These are phyloP conservation scores for Phaeolepiota aurea DNA, from an alignment of 768 basidiomycete species.

Conservation along the genomic window DNA sequence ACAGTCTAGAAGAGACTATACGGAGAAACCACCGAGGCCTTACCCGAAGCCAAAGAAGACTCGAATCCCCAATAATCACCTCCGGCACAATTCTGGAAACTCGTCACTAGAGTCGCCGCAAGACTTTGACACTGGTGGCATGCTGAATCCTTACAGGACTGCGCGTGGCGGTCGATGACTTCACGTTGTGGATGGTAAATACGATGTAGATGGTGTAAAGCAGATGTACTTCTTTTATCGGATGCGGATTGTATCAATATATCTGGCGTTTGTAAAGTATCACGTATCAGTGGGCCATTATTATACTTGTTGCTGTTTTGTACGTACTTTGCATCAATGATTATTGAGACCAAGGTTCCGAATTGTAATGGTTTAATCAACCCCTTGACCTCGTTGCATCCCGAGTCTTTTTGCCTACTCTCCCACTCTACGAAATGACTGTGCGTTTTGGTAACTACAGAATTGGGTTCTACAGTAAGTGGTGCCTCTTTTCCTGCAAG, in stretches of 20 bases:
- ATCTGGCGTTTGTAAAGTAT: not conserved
- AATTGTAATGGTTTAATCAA: no score
- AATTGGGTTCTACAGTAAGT: conserved; percentile 42
- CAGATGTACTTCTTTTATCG: not conserved
- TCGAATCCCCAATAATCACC: not conserved
- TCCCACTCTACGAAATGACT: no score
- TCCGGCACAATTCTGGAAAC: conserved; percentile 23
- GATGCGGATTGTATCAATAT: not conserved
- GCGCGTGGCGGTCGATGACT: conserved; percentile 13
- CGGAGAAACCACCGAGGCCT: conserved; percentile 17
- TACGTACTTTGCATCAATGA: no score
- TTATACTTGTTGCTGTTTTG: no score
- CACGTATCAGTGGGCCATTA: not conserved
- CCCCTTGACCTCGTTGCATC: no score
- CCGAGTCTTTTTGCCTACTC: no score
- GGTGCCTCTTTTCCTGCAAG: conserved; percentile 5
- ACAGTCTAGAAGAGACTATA: conserved; percentile 1
- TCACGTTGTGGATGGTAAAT: not conserved
- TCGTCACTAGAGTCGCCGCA: conserved; percentile 22
- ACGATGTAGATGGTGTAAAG: not conserved
- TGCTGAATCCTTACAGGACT: conserved; percentile 30
- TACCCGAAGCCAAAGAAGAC: conserved; percentile 12
- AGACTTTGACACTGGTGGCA: conserved; percentile 32
- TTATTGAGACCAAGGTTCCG: no score
- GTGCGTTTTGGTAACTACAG: conserved; percentile 52